phyloP scores from a whole-genome alignment of 768 basidiomycete species.

The Leucocoprinus birnbaumii region DNA sequence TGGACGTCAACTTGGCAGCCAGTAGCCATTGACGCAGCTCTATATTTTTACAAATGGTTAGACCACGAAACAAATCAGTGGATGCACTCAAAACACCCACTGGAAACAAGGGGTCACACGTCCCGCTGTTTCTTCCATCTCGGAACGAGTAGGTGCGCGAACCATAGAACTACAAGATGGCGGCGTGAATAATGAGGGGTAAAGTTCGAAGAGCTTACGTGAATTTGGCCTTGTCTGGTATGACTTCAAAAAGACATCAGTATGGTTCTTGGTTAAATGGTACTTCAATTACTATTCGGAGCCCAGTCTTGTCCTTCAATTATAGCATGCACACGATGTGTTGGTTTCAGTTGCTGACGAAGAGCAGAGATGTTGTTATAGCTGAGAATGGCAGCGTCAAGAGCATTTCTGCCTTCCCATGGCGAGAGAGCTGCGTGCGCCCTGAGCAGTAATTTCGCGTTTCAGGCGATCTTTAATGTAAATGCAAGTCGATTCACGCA shows the following conservation, averaged over 20 bases:
- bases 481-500: slow-evolving; percentile 24
- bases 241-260: slow-evolving; percentile 43
- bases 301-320: slow-evolving; percentile 76
- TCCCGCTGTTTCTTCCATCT: slow-evolving; percentile 53
- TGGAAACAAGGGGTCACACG: slow-evolving; percentile 73
- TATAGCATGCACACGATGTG: slow-evolving; percentile 77
- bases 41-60: slow-evolving; percentile 19
- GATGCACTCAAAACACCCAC: slow-evolving; percentile 49
- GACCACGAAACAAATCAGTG: neutral
- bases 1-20: slow-evolving; percentile 51
- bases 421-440: slow-evolving; percentile 79
- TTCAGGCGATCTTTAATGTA: neutral
- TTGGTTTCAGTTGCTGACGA: slow-evolving; percentile 79
- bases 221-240: slow-evolving; percentile 79
- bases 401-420: slow-evolving; percentile 81
- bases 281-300: slow-evolving; percentile 51
- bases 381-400: slow-evolving; percentile 85
- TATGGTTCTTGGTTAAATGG: no score
- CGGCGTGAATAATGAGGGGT: neutral
- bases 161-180: slow-evolving; percentile 54
- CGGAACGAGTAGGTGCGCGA: slow-evolving; percentile 65
- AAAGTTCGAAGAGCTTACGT: slow-evolving; percentile 34
- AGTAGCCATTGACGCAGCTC: slow-evolving; percentile 67
- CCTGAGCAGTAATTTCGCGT: slow-evolving; percentile 27
- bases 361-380: slow-evolving; percentile 78